Evolutionary conservation across 371 early-diverging fungal genomes (phyloP), one percentile per base, ranked within the genome.

Genomic region (Syncephalastrum monosporum): DNA sequence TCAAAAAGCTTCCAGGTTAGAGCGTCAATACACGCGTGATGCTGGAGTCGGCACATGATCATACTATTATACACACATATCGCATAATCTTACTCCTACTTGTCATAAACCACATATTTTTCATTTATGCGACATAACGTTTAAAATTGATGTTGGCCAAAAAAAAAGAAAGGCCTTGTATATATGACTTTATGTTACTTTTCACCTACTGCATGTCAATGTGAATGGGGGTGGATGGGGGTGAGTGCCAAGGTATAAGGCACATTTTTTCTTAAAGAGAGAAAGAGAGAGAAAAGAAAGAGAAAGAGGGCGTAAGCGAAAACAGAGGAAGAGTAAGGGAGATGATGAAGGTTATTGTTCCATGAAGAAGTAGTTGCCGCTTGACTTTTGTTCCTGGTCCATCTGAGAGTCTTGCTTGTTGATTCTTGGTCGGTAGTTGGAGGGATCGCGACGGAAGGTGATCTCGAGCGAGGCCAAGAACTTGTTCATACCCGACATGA

Each of bases 361-460:
- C 68, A 91, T 78, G 84, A 94, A 96, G 82, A 96, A 97, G 70
- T 90, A 98, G 77, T 95, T 93, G 61, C 95, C 95, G 52, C 79
- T 74, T 45, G 88, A 72, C 87, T 99, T 99, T 82, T 99, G 99
- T 69, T 99, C 99, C 80, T 90, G 92, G 76, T 99, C 99, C 85
- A 97, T 96, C 51, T 92, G 86, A 49, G 98, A 98, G 55, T 96
- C 94, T 41, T 81, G 60, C 88, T 98, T 99, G 92, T 99, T 99
- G 81, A 99, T 97, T 73, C 99, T 85, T 41, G 99, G 99, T 60
- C 99, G 89, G 87, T 80, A 97, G 87, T 99, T 99, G 68, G 92
- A 90, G 33, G 98, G 95, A 78, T 99, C 99, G 70, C 99, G 91
- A 75, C 99, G 92, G 94, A 99, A 99, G 15, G 99, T 99, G 65